Evolutionary conservation across 2,329 filamentous ascomycete species (phyloP).

Genomic region (Fusarium ramigenum): DNA sequence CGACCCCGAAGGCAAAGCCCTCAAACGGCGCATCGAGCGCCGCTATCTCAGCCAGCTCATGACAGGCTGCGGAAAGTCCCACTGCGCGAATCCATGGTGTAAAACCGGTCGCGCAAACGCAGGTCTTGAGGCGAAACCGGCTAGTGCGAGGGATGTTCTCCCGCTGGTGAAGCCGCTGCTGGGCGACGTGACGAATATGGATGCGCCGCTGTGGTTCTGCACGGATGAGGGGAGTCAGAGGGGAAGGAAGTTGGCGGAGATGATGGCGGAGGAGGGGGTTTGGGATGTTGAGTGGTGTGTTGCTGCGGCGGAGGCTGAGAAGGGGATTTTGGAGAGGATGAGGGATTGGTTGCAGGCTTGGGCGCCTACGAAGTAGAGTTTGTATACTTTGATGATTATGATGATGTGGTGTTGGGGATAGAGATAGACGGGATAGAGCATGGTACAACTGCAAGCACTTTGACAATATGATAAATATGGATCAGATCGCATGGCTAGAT

Average conservation of each 20-base stretch:
- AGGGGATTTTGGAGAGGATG: slow-evolving; percentile 74
- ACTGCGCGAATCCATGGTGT: slow-evolving; percentile 88
- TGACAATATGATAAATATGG: background rate
- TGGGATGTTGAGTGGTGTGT: slow-evolving; percentile 80
- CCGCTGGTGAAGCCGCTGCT: slow-evolving; percentile 78
- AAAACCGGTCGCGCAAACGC: slow-evolving; percentile 78
- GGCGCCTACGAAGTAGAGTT: slow-evolving; percentile 63
- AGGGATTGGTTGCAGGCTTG: slow-evolving; percentile 86
- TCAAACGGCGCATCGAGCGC: slow-evolving; percentile 85
- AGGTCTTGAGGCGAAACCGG: slow-evolving; percentile 60
- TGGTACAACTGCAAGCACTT: background rate
- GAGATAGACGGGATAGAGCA: slow-evolving; percentile 5
- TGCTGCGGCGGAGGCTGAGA: slow-evolving; percentile 74
- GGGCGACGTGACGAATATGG: slow-evolving; percentile 66
- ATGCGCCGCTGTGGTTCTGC: slow-evolving; percentile 80
- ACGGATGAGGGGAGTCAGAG: slow-evolving; percentile 85
- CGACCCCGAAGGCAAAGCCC: slow-evolving; percentile 88
- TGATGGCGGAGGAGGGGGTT: slow-evolving; percentile 74
- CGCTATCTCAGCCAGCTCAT: slow-evolving; percentile 88
- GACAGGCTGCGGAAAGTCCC: slow-evolving; percentile 82
- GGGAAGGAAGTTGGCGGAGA: slow-evolving; percentile 74
- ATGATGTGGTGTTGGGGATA: slow-evolving; percentile 13
- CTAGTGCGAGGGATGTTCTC: slow-evolving; percentile 75
- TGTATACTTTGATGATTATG: no score
- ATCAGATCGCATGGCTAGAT: background rate